Base-by-base conservation (phyloP, 371 early-diverging fungal genomes). In the Phascolomyces articulosus region DNA sequence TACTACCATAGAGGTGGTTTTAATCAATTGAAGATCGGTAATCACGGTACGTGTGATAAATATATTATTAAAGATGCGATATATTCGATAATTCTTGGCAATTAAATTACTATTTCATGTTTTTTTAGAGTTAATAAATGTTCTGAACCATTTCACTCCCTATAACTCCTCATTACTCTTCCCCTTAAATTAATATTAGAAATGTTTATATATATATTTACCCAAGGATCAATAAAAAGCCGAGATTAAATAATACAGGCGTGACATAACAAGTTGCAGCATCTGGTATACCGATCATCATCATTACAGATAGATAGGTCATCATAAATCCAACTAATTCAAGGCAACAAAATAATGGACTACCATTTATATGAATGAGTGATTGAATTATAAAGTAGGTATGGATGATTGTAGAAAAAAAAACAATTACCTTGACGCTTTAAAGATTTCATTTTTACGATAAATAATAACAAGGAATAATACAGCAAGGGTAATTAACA, bases 81-180 rank as follows among this genome's bases (percentile, higher is more conserved):
- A 87, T 11, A 87, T 80, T 7, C 87, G 75, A 65, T 85, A 87
- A 62, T 87, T 87, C 58, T 87, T 87, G 44, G 87, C 85, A 40
- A 87, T 85, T 79, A 87, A 80, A 49, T 87, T 87, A 65, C 87
- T 79, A 64, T 44, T 20, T 4, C 26, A 16, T n/a, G 16, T 15
- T 28, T 34, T 6, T 34, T 6, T 9, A 34, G 34, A 44, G 16
- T 7, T 7, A 54, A 10, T 51, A 31, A 44, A 60, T 20, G 38
- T 27, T 40, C 49, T 47, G 8, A 47, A 20, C 6, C 8, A 47
- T 20, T 20, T 1, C n/a, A 34, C 34, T 47, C 2, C 16, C 16
- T 16, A n/a, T 6, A 47, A 20, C 47, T 6, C 16, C 47, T 47
- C 49, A 34, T 38, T 31, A 48, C 38, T 47, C 27, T n/a, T n/a